Conservation (phyloP, 2,329 filamentous ascomycete genomes). For the Trichoderma semiorbis region DNA sequence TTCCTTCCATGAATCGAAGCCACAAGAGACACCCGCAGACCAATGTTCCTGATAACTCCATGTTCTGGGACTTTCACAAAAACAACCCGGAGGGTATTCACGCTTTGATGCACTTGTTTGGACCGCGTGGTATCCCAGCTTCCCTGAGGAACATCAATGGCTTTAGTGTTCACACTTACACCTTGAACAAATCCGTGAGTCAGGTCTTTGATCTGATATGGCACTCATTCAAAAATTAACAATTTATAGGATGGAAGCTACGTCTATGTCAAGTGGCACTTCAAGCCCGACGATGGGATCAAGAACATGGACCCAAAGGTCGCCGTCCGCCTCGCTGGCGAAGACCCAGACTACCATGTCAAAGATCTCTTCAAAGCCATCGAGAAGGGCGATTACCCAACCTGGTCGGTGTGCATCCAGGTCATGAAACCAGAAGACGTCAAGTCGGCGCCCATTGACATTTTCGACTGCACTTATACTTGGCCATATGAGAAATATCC, state of each 20-base stretch:
- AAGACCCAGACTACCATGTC: slow-evolving; percentile 60
- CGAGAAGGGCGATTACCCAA: slow-evolving; percentile 55
- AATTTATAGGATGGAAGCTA: slow-evolving; percentile 53
- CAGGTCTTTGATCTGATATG: neutral
- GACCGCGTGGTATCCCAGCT: slow-evolving; percentile 62
- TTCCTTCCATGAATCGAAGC: slow-evolving; percentile 71
- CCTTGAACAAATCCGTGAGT: slow-evolving; percentile 52
- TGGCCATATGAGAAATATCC: slow-evolving; percentile 64
- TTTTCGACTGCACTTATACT: slow-evolving; percentile 68
- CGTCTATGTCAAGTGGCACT: slow-evolving; percentile 63
- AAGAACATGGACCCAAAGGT: slow-evolving; percentile 59
- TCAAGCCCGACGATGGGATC: slow-evolving; percentile 60
- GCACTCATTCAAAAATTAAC: neutral
- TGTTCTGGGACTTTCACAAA: slow-evolving; percentile 42
- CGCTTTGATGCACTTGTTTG: slow-evolving; percentile 62
- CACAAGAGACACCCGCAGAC: slow-evolving; percentile 74
- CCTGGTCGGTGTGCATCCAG: slow-evolving; percentile 63
- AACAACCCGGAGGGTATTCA: slow-evolving; percentile 63
- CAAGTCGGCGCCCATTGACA: slow-evolving; percentile 46
- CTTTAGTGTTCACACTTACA: slow-evolving; percentile 65
- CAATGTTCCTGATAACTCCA: slow-evolving; percentile 65
- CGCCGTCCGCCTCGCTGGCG: slow-evolving; percentile 48
- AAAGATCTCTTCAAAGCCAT: slow-evolving; percentile 65
- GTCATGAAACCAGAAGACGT: slow-evolving; percentile 60
- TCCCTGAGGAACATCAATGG: slow-evolving; percentile 65